phyloP scores from a whole-genome alignment of 305 asterid species.

The Petunia hybrid region DNA sequence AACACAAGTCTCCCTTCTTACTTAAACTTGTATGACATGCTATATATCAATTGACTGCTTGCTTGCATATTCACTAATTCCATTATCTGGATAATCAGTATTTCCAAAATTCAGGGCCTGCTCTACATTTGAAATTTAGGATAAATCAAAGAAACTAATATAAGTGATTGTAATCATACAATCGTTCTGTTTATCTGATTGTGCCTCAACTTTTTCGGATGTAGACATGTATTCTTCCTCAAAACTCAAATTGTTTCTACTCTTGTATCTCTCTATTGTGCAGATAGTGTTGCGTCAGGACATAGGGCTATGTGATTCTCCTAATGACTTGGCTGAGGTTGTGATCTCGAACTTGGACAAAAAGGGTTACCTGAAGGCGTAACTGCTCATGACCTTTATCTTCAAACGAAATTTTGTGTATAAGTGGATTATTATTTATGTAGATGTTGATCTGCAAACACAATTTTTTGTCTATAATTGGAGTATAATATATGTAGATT shows the following conservation, averaged over 20 bases:
- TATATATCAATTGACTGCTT: slow-evolving; percentile 25
- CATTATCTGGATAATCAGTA: slow-evolving; percentile 29
- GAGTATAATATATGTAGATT: background rate
- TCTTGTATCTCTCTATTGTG: slow-evolving; percentile 35
- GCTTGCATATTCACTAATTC: background rate
- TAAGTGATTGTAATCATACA: background rate
- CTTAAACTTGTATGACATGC: slow-evolving; percentile 23
- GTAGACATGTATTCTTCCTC: slow-evolving; percentile 17
- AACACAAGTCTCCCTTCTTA: slow-evolving; percentile 27
- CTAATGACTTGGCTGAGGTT: slow-evolving; percentile 67
- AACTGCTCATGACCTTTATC: slow-evolving; percentile 21
- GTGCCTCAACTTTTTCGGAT: slow-evolving; percentile 14
- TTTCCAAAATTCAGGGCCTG: background rate
- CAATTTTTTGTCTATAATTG: background rate
- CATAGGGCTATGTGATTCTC: slow-evolving; percentile 63
- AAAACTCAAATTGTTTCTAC: background rate
- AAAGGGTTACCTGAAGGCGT: slow-evolving; percentile 72
- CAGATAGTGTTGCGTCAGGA: slow-evolving; percentile 79
- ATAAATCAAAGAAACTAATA: background rate
- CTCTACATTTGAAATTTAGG: background rate
- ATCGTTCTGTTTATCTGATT: background rate
- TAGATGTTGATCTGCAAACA: background rate
- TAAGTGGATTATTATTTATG: background rate
- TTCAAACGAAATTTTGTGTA: background rate
- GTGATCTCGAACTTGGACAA: slow-evolving; percentile 71